Conservation (phyloP, 768 basidiomycete species). For the Mycena rebaudengoi region DNA sequence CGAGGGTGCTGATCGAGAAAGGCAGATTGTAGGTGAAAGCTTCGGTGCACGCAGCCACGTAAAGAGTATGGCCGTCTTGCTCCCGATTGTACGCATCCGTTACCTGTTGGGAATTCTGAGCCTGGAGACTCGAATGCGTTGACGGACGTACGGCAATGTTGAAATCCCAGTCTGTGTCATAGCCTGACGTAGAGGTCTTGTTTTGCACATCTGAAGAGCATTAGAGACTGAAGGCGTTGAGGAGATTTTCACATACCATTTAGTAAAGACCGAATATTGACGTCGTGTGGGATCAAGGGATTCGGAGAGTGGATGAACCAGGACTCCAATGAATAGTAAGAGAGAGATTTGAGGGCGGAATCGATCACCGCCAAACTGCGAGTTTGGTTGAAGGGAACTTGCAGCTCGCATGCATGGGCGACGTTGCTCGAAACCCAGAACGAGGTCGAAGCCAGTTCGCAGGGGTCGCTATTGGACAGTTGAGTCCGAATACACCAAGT, state of each 20-base stretch:
- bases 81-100: conserved; percentile 27
- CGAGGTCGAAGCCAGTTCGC: conserved; percentile 18
- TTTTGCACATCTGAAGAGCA: not conserved
- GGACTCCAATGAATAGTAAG: conserved; percentile 24
- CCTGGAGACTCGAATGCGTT: not conserved
- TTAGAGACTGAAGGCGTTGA: not conserved
- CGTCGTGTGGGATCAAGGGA: conserved; percentile 29
- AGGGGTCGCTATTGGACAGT: conserved; percentile 14
- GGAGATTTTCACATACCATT: not conserved
- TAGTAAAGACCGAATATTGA: conserved; percentile 30
- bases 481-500: not conserved
- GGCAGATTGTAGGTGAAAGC: conserved; percentile 28
- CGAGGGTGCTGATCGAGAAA: conserved; percentile 26
- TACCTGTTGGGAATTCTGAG: conserved; percentile 5
- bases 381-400: conserved; percentile 17
- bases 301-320: conserved; percentile 26
- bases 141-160: conserved; percentile 21
- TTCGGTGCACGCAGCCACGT: conserved; percentile 18
- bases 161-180: conserved; percentile 24
- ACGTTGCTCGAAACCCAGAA: conserved; percentile 21
- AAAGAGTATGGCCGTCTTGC: conserved; percentile 26
- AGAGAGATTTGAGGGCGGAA: conserved; percentile 23
- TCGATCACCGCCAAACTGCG: conserved; percentile 19
- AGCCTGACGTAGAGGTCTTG: not conserved
- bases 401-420: conserved; percentile 27